These are phyloP conservation scores for Neoascochyta sp. DNA, from an alignment of 2,329 filamentous ascomycete genomes.

Conservation along the genomic window DNA sequence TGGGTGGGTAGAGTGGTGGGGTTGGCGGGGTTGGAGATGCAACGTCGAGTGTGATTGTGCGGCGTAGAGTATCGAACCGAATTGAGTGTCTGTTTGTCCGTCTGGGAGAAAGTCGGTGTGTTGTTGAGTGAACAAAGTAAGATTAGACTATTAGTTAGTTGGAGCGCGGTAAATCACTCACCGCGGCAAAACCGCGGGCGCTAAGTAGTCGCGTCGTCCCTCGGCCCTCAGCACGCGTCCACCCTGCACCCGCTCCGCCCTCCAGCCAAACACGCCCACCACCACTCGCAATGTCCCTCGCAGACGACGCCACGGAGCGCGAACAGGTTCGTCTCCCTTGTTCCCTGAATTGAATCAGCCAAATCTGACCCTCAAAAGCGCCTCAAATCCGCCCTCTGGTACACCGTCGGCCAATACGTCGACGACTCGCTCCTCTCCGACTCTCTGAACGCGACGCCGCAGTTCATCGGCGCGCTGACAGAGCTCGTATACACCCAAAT, in stretches of 20 bases:
- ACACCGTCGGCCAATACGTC: constrained; percentile 58
- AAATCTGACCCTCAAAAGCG: constrained; percentile 41
- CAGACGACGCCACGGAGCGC: constrained; percentile 23
- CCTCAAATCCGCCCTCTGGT: constrained; percentile 44
- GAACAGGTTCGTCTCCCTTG: constrained; percentile 26
- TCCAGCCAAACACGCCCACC: constrained; percentile 1
- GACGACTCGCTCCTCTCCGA: constrained; percentile 74
- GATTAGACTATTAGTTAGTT: no score
- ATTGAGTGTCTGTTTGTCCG: constrained; percentile 4
- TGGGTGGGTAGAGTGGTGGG: neutral
- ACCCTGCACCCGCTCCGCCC: no score
- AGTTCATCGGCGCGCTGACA: constrained; percentile 73
- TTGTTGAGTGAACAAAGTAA: neutral
- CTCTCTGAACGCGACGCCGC: constrained; percentile 81
- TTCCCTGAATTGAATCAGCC: neutral
- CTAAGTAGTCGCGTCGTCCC: no score
- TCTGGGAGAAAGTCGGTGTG: constrained; percentile 2
- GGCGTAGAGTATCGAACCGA: no score
- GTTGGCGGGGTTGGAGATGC: no score
- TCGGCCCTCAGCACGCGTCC: no score
- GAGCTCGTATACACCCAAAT: constrained; percentile 87
- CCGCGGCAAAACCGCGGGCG: constrained; percentile 1
- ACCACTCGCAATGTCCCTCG: constrained; percentile 11
- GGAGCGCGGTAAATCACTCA: constrained; percentile 6
- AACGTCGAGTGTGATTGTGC: no score